Percentiles rank a stretch among this genome's conserved stretches.
Evolutionary conservation across 257 asterid genomes (phyloP).

Genomic region (Capsicum baccatum): DNA sequence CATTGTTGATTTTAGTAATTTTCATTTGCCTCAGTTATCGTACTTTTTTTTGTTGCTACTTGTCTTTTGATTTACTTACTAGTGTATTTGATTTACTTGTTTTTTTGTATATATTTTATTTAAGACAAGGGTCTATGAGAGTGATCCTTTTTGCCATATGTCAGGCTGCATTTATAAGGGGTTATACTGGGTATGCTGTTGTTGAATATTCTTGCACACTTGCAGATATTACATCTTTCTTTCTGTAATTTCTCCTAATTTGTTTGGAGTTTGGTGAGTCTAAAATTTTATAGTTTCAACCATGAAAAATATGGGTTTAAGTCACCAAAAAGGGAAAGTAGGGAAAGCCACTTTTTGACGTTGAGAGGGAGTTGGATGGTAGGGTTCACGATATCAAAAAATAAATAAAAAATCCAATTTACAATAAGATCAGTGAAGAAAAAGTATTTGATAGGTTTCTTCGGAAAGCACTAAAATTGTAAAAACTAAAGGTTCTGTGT

Average conservation of each 20-base stretch:
- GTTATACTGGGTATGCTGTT: too few relatives aligned
- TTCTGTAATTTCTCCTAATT: neutral
- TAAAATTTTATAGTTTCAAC: neutral
- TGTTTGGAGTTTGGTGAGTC: neutral
- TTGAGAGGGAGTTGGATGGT: neutral
- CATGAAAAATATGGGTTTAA: neutral
- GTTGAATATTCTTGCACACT: neutral
- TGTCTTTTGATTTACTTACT: too few relatives aligned
- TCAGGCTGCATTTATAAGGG: too few relatives aligned
- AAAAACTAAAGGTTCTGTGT: neutral
- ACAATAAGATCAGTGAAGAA: neutral
- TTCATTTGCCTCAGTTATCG: too few relatives aligned
- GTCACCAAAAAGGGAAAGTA: too few relatives aligned
- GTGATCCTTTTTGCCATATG: too few relatives aligned
- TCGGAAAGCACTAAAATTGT: neutral
- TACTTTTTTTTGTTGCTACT: too few relatives aligned
- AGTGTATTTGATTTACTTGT: too few relatives aligned
- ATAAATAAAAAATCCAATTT: neutral
- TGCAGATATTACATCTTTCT: neutral
- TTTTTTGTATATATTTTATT: too few relatives aligned
- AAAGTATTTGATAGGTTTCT: neutral
- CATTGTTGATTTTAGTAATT: too few relatives aligned
- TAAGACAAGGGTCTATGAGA: too few relatives aligned
- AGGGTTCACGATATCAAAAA: neutral
- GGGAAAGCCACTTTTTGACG: neutral